Evolutionary conservation across 2,329 filamentous ascomycete species (phyloP), one percentile per base, ranked within the genome.

Genomic region (Lachnellula arida): DNA sequence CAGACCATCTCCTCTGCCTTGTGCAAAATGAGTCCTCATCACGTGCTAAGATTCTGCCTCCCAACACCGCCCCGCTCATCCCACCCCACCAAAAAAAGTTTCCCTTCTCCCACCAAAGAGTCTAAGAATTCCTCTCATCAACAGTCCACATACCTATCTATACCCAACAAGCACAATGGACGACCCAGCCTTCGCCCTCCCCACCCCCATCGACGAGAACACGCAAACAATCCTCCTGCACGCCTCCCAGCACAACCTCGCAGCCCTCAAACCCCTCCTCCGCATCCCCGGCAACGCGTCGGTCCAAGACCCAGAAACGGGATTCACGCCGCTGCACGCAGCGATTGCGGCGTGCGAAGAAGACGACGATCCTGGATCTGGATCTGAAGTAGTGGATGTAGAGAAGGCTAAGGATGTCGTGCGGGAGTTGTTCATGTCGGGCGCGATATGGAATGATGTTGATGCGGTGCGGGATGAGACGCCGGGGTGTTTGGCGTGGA

Each of bases 371-470:
- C 47, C n/a, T n/a, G n/a, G n/a, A n/a, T n/a, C 47, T 57, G 73
- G 75, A 23, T 72, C 75, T 25, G 46, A 63, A 32, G 46, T 52
- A 52, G 65, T 43, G 59, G 64, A 70, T 42, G 71, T 88, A 34
- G 81, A 85, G 47, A 81, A 81, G 40, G 88, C 85, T 2, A 79
- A 81, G 54, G 82, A 85, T 51, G 86, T 87, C 0, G 76, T 97
- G 4, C 81, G 82, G 63, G 82, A 94, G 67, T 79, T 97, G 7
- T 84, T 97, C 58, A 81, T 92, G 67, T 87, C 88, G 64, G 94
- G 94, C 34, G 94, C 91, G 11, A 97, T 97, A 64, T 99, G 94
- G 94, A 99, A 99, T 74, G 92, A 97, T 70, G 77, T 97, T 54
- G 91, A 97, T 71, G 75, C 78, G 63, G 87, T 78, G 63, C 87